phyloP scores from a whole-genome alignment of 164 flowering plant species.

The Paratinospora sagittata region DNA sequence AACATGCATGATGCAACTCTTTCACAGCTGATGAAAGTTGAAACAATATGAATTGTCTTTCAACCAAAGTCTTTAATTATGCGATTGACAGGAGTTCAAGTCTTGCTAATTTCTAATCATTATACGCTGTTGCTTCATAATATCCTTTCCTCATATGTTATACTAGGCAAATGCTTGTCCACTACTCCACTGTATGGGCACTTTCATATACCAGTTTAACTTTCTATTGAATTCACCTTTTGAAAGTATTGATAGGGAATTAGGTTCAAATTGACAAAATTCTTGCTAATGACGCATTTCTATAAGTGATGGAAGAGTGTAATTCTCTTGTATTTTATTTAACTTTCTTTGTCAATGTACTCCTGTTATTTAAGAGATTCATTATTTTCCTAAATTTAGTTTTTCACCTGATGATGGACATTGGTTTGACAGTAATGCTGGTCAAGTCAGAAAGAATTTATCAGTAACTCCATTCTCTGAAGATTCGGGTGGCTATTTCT shows the following conservation, averaged over 20 bases:
- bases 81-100: neutral
- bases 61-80: neutral
- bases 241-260: no score
- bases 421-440: constrained; percentile 57
- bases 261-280: no score
- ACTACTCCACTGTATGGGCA: no score
- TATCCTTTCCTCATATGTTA: neutral
- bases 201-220: no score
- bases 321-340: no score
- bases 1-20: neutral
- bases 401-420: neutral
- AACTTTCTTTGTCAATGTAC: no score
- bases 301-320: no score
- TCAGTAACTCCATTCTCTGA: constrained; percentile 55
- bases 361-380: no score
- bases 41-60: neutral
- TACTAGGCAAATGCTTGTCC: neutral
- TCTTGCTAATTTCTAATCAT: neutral
- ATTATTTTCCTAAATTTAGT: neutral
- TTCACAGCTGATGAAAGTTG: neutral
- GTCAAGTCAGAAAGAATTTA: constrained; percentile 79
- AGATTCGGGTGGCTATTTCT: constrained; percentile 45
- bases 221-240: no score
- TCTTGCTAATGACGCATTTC: no score
- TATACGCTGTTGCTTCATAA: neutral